Evolutionary conservation across 495 filamentous ascomycete species (phyloP).

Genomic region (Paragyromitra xinjiangensis): DNA sequence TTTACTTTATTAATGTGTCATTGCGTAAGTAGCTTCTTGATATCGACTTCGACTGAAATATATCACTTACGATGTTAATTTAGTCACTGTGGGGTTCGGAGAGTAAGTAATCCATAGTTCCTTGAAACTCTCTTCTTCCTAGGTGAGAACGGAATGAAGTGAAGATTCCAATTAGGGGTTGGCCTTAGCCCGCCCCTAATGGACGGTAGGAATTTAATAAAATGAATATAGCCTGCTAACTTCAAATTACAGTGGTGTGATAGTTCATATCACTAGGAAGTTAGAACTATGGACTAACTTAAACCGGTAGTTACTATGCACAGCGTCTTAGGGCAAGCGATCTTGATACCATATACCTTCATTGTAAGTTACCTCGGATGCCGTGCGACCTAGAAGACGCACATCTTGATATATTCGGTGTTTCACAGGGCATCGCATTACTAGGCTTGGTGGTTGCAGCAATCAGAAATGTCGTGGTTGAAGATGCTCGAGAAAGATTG

Average conservation of each 20-base stretch:
- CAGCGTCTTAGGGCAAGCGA: background rate
- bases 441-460: constrained; percentile 25
- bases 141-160: background rate
- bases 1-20: constrained; percentile 32
- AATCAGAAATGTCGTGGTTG: constrained; percentile 27
- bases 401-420: background rate
- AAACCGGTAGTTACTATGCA: constrained; percentile 16
- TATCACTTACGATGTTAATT: background rate
- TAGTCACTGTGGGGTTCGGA: constrained; percentile 32
- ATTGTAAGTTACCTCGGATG: background rate
- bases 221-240: background rate
- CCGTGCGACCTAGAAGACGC: background rate
- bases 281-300: background rate
- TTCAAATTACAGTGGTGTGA: background rate
- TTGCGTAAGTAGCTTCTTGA: constrained; percentile 7
- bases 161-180: background rate
- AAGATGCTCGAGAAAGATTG: constrained; percentile 22
- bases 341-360: constrained; percentile 26
- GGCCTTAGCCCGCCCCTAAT: background rate
- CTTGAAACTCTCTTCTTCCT: background rate
- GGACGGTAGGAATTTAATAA: background rate
- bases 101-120: constrained; percentile 10
- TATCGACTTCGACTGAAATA: too few relatives aligned
- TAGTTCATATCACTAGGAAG: background rate
- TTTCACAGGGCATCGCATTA: constrained; percentile 18